Conservation (phyloP, 176 grass and related monocot genomes). For the Oryza nivara region DNA sequence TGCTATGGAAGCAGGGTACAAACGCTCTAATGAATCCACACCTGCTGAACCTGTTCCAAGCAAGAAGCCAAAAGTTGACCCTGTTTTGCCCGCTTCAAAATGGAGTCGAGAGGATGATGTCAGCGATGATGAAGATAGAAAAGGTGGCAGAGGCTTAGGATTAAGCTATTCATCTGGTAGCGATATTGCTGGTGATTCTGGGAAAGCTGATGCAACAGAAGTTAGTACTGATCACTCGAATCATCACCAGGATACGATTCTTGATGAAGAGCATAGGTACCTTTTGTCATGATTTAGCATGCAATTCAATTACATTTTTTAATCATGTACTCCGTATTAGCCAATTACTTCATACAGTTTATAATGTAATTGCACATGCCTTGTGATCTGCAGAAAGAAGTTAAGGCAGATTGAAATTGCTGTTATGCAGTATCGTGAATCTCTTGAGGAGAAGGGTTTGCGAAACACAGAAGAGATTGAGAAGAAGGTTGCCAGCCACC, state of each 20-base stretch:
- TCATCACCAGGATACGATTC: conserved; percentile 62
- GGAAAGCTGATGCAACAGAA: conserved; percentile 55
- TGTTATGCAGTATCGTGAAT: conserved; percentile 92
- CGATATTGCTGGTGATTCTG: conserved; percentile 66
- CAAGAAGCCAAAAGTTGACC: conserved; percentile 69
- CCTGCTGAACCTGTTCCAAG: conserved; percentile 39
- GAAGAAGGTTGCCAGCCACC: conserved; percentile 75
- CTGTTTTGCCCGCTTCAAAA: conserved; percentile 88
- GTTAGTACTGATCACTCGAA: conserved; percentile 32
- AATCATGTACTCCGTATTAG: background rate
- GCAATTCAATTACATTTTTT: conserved; percentile 11
- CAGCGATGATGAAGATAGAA: conserved; percentile 70
- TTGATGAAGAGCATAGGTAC: conserved; percentile 90
- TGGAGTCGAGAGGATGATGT: conserved; percentile 86
- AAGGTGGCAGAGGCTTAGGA: conserved; percentile 59
- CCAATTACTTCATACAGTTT: background rate
- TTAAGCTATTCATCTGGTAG: conserved; percentile 97
- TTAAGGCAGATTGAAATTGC: conserved; percentile 86
- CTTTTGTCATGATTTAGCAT: background rate
- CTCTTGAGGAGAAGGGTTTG: conserved; percentile 86
- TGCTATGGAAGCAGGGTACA: conserved; percentile 36
- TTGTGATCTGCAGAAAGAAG: conserved; percentile 70
- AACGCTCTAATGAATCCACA: conserved; percentile 29
- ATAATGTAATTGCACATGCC: conserved; percentile 17
- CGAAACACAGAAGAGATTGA: conserved; percentile 84